Percentiles rank a stretch among this genome's conserved stretches.
These are phyloP conservation scores for Eimeria tenella DNA, from an alignment of 169 alveolate species.

Conservation along the genomic window DNA sequence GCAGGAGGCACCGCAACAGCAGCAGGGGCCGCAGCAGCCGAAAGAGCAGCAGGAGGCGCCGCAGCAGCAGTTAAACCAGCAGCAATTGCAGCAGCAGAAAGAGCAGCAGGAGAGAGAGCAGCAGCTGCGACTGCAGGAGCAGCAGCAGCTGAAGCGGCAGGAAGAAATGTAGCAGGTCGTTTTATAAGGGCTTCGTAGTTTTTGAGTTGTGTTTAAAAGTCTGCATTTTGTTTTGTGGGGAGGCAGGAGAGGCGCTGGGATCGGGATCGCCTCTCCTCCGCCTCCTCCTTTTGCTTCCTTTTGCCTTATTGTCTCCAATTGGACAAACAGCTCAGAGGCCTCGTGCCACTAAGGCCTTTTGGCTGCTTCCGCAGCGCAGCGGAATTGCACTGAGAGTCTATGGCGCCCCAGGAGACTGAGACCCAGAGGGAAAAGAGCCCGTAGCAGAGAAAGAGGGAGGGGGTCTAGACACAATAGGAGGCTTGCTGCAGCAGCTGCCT, in stretches of 20 bases:
- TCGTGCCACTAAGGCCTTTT: too few species aligned
- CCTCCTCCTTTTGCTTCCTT: background rate
- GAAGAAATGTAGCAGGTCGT: conserved; percentile 38
- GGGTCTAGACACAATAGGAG: too few species aligned
- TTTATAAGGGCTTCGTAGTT: background rate
- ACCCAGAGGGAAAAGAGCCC: too few species aligned
- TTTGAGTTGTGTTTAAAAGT: background rate
- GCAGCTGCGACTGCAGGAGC: conserved; percentile 14
- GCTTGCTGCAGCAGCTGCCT: too few species aligned
- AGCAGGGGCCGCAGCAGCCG: background rate
- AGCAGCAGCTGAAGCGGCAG: conserved; percentile 44
- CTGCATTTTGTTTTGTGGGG: conserved; percentile 16
- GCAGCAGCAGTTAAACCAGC: conserved; percentile 1
- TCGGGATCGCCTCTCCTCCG: background rate
- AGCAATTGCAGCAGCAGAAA: background rate
- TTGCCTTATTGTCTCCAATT: background rate
- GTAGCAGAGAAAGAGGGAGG: too few species aligned
- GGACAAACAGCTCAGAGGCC: too few species aligned
- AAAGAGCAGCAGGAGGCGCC: background rate
- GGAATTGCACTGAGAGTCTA: too few species aligned
- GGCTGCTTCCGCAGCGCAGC: too few species aligned
- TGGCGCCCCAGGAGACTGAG: too few species aligned
- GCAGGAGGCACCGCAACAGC: background rate
- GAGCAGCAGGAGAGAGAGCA: conserved; percentile 7
- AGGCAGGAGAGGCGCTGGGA: background rate